These are phyloP conservation scores for Cornus controversa DNA, from an alignment of 148 eudicot genomes.

Conservation along the genomic window DNA sequence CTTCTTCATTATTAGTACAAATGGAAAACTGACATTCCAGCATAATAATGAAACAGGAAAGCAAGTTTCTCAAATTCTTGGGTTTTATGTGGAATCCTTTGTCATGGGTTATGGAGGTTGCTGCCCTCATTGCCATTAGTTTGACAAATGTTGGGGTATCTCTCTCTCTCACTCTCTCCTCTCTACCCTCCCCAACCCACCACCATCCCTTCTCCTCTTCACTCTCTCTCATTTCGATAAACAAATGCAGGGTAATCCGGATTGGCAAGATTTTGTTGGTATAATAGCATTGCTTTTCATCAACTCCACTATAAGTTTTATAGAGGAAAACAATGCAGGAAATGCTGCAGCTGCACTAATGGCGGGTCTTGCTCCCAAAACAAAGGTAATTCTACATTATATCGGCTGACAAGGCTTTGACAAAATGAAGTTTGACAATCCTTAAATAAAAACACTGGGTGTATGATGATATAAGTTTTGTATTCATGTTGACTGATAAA, in stretches of 20 bases:
- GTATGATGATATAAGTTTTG: background rate
- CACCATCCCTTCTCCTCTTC: background rate
- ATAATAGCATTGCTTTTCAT: constrained; percentile 54
- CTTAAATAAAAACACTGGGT: background rate
- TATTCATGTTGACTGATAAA: constrained; percentile 12
- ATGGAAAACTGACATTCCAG: background rate
- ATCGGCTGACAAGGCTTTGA: background rate
- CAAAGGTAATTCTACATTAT: constrained; percentile 41
- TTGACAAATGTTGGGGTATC: constrained; percentile 74
- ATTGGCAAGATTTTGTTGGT: constrained; percentile 88
- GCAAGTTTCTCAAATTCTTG: constrained; percentile 59
- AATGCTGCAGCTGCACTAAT: constrained; percentile 84
- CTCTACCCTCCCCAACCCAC: background rate
- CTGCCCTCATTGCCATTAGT: constrained; percentile 77
- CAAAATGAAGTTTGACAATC: background rate
- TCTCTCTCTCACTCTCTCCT: background rate
- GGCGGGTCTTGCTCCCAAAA: constrained; percentile 89
- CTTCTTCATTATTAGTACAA: background rate
- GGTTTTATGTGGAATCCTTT: constrained; percentile 91
- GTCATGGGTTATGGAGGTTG: constrained; percentile 87
- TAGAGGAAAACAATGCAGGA: constrained; percentile 82
- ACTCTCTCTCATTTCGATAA: background rate
- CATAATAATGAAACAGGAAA: constrained; percentile 44
- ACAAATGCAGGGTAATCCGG: constrained; percentile 59
- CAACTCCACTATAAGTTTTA: constrained; percentile 78